These are phyloP conservation scores for Coemansia sp. DNA, from an alignment of 192 early-diverging fungal species.

Conservation along the genomic window DNA sequence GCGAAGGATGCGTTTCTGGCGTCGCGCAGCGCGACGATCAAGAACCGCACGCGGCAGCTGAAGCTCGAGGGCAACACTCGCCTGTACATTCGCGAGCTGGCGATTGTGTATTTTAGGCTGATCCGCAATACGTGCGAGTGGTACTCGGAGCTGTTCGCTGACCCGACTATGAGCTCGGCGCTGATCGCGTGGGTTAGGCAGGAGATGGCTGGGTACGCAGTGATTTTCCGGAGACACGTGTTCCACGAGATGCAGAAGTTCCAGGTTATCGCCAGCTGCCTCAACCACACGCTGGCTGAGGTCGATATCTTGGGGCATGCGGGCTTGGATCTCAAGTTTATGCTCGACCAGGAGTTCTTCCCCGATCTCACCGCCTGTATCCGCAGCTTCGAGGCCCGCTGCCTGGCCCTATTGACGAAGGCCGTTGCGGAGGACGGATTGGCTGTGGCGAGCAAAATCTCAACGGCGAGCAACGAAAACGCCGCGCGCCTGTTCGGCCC, in stretches of 20 bases:
- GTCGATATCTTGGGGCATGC: constrained; percentile 77
- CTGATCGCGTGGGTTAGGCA: constrained; percentile 91
- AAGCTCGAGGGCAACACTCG: constrained; percentile 87
- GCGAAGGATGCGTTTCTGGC: constrained; percentile 86
- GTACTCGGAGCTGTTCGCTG: constrained; percentile 88
- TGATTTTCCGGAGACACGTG: constrained; percentile 86
- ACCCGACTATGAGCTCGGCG: constrained; percentile 86
- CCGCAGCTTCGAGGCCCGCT: constrained; percentile 64
- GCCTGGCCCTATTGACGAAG: constrained; percentile 63
- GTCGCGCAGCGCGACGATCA: constrained; percentile 74
- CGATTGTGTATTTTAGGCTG: constrained; percentile 84
- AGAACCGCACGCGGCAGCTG: constrained; percentile 66
- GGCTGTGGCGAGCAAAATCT: constrained; percentile 54
- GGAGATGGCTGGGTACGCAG: constrained; percentile 83
- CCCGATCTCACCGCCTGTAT: constrained; percentile 73
- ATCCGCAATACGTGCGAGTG: constrained; percentile 97
- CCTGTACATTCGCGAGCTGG: constrained; percentile 81
- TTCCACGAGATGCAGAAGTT: constrained; percentile 79
- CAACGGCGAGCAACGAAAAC: constrained; percentile 21
- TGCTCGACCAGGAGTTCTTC: constrained; percentile 78
- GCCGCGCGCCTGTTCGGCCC: constrained; percentile 35
- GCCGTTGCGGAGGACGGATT: constrained; percentile 71
- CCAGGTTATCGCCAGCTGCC: constrained; percentile 81
- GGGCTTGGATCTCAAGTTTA: constrained; percentile 82
- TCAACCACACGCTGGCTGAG: constrained; percentile 74